phyloP scores from a whole-genome alignment of 2,329 filamentous ascomycete species.

The Daldinia sp. region DNA sequence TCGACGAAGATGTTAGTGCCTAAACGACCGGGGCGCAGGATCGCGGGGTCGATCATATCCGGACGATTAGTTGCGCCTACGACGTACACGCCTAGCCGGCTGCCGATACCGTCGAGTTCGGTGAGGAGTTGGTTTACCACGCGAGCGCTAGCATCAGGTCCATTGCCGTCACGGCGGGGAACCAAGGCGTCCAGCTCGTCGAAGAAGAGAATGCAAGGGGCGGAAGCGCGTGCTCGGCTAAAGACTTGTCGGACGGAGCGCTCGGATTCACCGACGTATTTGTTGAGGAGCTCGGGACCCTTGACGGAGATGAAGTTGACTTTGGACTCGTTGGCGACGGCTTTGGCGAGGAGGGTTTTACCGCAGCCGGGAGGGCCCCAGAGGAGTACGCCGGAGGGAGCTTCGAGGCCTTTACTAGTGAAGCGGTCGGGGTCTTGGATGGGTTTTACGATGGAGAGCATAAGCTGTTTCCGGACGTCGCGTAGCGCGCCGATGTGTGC shows the following conservation, averaged over 20 bases:
- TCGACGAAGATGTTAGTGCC: conserved; percentile 91
- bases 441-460: conserved; percentile 86
- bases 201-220: conserved; percentile 96
- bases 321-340: conserved; percentile 92
- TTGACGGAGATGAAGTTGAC: conserved; percentile 99
- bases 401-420: conserved; percentile 77
- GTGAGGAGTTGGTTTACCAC: conserved; percentile 96
- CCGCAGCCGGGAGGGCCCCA: conserved; percentile 98
- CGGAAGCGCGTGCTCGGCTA: conserved; percentile 81
- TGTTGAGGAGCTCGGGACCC: conserved; percentile 94
- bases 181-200: conserved; percentile 96
- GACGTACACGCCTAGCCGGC: conserved; percentile 86
- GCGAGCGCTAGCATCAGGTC: conserved; percentile 83
- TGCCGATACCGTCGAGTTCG: conserved; percentile 86
- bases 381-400: conserved; percentile 86
- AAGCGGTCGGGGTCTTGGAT: conserved; percentile 85
- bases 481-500: conserved; percentile 86
- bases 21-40: conserved; percentile 89
- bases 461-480: conserved; percentile 80
- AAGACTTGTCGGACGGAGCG: conserved; percentile 93
- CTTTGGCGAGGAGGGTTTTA: conserved; percentile 95
- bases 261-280: conserved; percentile 97
- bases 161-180: conserved; percentile 78
- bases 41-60: conserved; percentile 95
- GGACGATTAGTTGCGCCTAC: conserved; percentile 95